Evolutionary conservation across 2,329 filamentous ascomycete species (phyloP).

Genomic region (Passalora sequoiae): DNA sequence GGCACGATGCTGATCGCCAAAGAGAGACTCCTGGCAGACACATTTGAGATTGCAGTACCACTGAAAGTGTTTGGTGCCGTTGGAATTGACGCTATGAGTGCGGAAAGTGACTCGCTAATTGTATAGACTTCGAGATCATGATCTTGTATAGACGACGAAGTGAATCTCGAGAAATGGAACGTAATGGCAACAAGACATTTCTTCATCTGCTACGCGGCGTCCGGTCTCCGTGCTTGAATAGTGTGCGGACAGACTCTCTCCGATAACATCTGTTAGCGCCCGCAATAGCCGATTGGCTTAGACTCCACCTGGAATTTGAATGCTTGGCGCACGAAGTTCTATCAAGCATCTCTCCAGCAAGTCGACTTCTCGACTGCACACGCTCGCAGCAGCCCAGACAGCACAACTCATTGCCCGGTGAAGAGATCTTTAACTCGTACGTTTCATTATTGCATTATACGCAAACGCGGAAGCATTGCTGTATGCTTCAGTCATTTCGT

Average conservation of each 20-base stretch:
- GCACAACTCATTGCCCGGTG: constrained; percentile 20
- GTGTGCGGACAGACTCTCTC: too few relatives aligned
- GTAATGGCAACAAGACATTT: too few relatives aligned
- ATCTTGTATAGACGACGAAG: too few relatives aligned
- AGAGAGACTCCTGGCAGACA: constrained; percentile 33
- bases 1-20: constrained; percentile 32
- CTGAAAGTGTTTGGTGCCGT: constrained; percentile 33
- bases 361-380: constrained; percentile 7
- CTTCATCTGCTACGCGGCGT: too few relatives aligned
- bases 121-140: constrained; percentile 21
- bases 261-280: too few relatives aligned
- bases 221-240: too few relatives aligned
- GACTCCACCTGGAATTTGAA: too few relatives aligned
- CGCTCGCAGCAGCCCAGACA: constrained; percentile 19
- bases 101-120: constrained; percentile 19
- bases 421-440: constrained; percentile 20
- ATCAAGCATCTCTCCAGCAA: background rate
- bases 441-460: constrained; percentile 1
- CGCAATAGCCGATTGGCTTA: too few relatives aligned
- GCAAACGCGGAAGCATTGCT: too few relatives aligned
- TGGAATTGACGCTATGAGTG: constrained; percentile 19
- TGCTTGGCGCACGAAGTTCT: background rate
- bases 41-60: constrained; percentile 36
- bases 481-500: background rate
- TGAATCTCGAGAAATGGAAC: too few relatives aligned